Evolutionary conservation across 2,329 filamentous ascomycete genomes (phyloP).

Genomic region (Coccinonectria pachysandricola): DNA sequence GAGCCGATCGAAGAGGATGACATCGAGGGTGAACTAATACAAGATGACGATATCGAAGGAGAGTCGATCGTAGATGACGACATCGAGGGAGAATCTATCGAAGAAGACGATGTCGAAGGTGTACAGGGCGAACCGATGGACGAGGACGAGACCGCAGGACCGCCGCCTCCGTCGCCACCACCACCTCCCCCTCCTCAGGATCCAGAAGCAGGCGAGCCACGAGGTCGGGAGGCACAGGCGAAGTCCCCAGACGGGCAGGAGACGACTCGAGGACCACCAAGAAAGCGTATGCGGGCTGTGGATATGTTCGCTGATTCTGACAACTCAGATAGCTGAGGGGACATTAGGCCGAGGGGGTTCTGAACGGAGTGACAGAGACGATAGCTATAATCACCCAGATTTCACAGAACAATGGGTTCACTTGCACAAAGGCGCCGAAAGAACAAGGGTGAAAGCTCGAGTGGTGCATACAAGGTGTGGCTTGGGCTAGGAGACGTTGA

Average conservation of each 20-base stretch:
- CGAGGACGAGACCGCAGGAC: constrained; percentile 25
- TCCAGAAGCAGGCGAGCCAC: constrained; percentile 9
- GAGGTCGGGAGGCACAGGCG: constrained; percentile 7
- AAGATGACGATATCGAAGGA: constrained; percentile 39
- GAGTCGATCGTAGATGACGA: constrained; percentile 37
- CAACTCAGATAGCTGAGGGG: constrained; percentile 26
- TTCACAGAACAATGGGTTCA: too few relatives aligned
- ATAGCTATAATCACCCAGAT: too few relatives aligned
- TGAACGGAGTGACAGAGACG: neutral
- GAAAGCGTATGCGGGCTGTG: constrained; percentile 62
- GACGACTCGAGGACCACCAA: constrained; percentile 21
- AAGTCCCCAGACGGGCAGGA: constrained; percentile 5
- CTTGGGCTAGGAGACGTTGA: too few relatives aligned
- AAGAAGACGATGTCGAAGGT: constrained; percentile 39
- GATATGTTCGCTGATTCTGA: constrained; percentile 84
- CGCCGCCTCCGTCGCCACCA: constrained; percentile 18
- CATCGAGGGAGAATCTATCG: constrained; percentile 33
- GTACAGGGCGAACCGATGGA: constrained; percentile 34
- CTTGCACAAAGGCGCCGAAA: too few relatives aligned
- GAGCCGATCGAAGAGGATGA: constrained; percentile 34
- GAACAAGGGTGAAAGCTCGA: too few relatives aligned
- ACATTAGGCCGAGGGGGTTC: too few relatives aligned
- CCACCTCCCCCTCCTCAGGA: too few relatives aligned
- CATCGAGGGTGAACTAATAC: constrained; percentile 27
- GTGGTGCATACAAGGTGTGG: too few relatives aligned